Evolutionary conservation across 768 basidiomycete genomes (phyloP).

Genomic region (Mycena sanguinolenta): DNA sequence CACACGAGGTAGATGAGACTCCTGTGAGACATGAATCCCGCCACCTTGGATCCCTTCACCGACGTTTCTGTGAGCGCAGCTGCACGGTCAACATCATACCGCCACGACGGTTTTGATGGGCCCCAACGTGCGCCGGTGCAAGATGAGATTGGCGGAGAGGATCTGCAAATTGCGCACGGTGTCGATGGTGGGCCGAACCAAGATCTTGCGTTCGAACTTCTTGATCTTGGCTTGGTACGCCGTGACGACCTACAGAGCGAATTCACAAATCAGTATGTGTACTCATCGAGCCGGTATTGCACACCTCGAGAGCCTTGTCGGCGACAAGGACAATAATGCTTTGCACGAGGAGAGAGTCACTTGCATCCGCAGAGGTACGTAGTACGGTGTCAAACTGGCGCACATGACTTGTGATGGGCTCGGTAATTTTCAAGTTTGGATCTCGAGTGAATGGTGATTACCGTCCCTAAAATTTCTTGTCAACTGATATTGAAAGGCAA

Average conservation of each 20-base stretch:
- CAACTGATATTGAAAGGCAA: conserved; percentile 8
- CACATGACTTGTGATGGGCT: conserved; percentile 70
- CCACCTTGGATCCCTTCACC: conserved; percentile 52
- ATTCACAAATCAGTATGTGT: background rate
- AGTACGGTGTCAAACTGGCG: conserved; percentile 70
- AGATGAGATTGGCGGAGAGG: conserved; percentile 77
- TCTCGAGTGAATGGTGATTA: conserved; percentile 71
- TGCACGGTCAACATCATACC: conserved; percentile 80
- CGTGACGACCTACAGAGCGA: conserved; percentile 63
- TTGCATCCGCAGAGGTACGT: conserved; percentile 72
- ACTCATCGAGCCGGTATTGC: background rate
- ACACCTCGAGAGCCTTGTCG: conserved; percentile 70
- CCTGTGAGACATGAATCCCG: conserved; percentile 78
- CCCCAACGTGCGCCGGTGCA: conserved; percentile 80
- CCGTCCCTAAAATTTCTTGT: conserved; percentile 58
- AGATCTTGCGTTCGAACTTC: conserved; percentile 69
- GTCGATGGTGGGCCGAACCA: conserved; percentile 71
- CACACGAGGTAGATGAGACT: conserved; percentile 74
- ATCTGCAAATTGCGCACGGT: conserved; percentile 79
- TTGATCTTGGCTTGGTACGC: conserved; percentile 75
- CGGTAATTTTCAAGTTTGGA: conserved; percentile 60
- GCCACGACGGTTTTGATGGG: conserved; percentile 79
- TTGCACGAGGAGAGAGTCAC: conserved; percentile 79
- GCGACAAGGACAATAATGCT: conserved; percentile 76
- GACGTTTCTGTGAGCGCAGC: conserved; percentile 63